phyloP scores from a whole-genome alignment of 345 rosid genomes.

The Cochlearia excelsa region DNA sequence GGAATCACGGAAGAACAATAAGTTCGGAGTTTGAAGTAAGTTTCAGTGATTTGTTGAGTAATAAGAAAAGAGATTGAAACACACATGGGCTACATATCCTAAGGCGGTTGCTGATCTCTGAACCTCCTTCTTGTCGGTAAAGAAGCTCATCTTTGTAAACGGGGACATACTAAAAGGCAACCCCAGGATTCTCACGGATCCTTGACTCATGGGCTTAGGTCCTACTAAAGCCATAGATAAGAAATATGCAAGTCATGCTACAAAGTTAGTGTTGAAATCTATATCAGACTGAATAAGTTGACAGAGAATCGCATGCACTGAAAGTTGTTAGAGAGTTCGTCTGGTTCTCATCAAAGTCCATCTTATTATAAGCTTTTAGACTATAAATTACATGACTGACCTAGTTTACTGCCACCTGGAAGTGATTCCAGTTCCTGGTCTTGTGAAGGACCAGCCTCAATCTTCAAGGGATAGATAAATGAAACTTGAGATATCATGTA shows the following conservation, averaged over 20 bases:
- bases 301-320: constrained; percentile 13
- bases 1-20: too few species aligned
- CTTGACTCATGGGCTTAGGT: constrained; percentile 69
- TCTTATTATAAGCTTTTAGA: too few species aligned
- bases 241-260: constrained; percentile 4
- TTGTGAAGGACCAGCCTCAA: constrained; percentile 65
- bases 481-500: constrained; percentile 84
- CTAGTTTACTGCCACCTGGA: constrained; percentile 68
- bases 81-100: constrained; percentile 91
- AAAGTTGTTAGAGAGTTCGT: not conserved
- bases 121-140: constrained; percentile 89
- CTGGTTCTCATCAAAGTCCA: too few species aligned
- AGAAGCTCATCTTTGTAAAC: constrained; percentile 85
- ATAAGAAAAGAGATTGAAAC: constrained; percentile 44
- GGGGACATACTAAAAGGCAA: constrained; percentile 84
- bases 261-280: too few species aligned
- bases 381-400: constrained; percentile 36
- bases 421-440: constrained; percentile 94
- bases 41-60: constrained; percentile 2
- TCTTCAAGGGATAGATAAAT: constrained; percentile 73
- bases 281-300: not conserved
- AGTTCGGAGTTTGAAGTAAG: too few species aligned
- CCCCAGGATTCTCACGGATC: constrained; percentile 82
- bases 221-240: constrained; percentile 43
- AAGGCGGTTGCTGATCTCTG: constrained; percentile 89